phyloP scores from a whole-genome alignment of 306 rosid genomes.

The Rosa lucieae region DNA sequence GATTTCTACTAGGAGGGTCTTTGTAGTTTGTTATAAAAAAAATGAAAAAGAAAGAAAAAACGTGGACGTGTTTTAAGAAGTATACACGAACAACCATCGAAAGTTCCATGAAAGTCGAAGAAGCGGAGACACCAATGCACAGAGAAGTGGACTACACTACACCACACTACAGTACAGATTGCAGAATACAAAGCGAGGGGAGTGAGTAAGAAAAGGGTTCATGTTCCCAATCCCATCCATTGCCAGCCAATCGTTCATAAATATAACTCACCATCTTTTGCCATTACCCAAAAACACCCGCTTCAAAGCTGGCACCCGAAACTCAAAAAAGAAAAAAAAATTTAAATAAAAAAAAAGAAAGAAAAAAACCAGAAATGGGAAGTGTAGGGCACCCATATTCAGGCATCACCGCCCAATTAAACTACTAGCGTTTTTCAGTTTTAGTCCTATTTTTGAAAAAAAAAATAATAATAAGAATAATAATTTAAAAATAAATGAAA shows the following conservation, averaged over 20 bases:
- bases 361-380: neutral
- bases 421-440: neutral
- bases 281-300: neutral
- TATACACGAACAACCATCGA: too few relatives aligned
- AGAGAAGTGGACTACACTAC: too few relatives aligned
- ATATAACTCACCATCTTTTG: neutral
- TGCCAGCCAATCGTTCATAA: neutral
- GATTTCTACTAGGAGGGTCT: too few relatives aligned
- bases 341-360: neutral
- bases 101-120: too few relatives aligned
- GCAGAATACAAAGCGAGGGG: neutral
- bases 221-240: neutral
- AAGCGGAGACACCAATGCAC: too few relatives aligned
- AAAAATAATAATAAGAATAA: too few relatives aligned
- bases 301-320: neutral
- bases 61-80: too few relatives aligned
- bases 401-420: slow-evolving; percentile 30
- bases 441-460: neutral
- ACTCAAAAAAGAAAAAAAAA: too few relatives aligned
- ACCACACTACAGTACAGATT: neutral
- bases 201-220: neutral
- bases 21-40: too few relatives aligned
- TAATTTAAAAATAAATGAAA: neutral
- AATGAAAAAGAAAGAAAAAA: too few relatives aligned
- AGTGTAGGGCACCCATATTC: neutral